These are phyloP conservation scores for Citrus unshiu DNA, from an alignment of 345 rosid species.

Conservation along the genomic window DNA sequence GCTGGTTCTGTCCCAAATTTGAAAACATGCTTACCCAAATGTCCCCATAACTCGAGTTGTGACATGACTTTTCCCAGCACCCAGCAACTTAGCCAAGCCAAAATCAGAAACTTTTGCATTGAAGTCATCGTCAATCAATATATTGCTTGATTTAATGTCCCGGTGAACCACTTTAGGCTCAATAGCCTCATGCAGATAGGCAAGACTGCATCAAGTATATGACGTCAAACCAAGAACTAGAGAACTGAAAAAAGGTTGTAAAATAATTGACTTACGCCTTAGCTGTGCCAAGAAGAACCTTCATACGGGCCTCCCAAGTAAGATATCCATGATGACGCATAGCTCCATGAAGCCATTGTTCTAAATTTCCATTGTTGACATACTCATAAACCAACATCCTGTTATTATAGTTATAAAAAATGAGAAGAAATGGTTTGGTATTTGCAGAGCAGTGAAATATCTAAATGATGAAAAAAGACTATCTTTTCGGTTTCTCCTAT, in stretches of 20 bases:
- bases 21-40: constrained; percentile 60
- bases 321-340: constrained; percentile 78
- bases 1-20: neutral
- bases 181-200: constrained; percentile 96
- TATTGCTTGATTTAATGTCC: constrained; percentile 96
- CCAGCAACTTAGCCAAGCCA: constrained; percentile 95
- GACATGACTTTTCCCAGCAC: constrained; percentile 93
- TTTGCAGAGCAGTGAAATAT: neutral
- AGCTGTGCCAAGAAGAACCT: constrained; percentile 75
- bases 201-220: constrained; percentile 60
- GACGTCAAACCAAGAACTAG: constrained; percentile 5
- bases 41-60: constrained; percentile 99
- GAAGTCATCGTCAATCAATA: constrained; percentile 87
- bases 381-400: constrained; percentile 82
- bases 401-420: neutral
- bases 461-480: neutral
- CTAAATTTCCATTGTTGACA: constrained; percentile 79
- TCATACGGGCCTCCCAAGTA: constrained; percentile 86
- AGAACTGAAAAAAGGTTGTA: constrained; percentile 3
- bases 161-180: constrained; percentile 99
- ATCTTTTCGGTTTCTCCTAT: neutral
- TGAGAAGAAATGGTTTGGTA: neutral
- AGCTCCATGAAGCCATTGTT: constrained; percentile 90
- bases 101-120: constrained; percentile 96
- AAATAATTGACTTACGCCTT: constrained; percentile 60